Conservation (phyloP, 2,329 filamentous ascomycete genomes). For the Stagonosporopsis tanaceti region DNA sequence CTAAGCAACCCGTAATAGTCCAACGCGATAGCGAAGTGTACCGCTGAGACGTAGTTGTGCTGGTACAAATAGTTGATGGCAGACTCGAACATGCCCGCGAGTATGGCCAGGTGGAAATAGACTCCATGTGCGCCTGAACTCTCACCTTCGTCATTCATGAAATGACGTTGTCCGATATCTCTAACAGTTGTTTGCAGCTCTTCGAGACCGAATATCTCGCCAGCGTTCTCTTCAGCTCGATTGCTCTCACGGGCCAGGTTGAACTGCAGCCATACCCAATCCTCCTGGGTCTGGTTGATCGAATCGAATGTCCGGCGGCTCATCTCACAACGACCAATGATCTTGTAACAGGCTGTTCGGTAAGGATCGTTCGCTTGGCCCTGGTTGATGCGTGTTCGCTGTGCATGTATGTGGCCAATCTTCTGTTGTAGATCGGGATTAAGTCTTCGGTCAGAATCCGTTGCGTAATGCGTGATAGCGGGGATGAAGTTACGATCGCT, state of each 20-base stretch:
- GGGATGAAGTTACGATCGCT: conserved; percentile 89
- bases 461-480: conserved; percentile 86
- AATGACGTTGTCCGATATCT: conserved; percentile 91
- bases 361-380: conserved; percentile 89
- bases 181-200: conserved; percentile 80
- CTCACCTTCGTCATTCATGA: conserved; percentile 80
- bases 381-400: conserved; percentile 73
- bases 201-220: conserved; percentile 68
- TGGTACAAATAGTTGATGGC: conserved; percentile 90
- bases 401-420: conserved; percentile 88
- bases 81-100: conserved; percentile 93
- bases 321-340: conserved; percentile 81
- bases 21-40: conserved; percentile 91
- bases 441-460: conserved; percentile 77
- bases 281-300: conserved; percentile 67
- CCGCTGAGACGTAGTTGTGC: conserved; percentile 90
- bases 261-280: conserved; percentile 74
- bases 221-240: conserved; percentile 67
- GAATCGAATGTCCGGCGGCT: conserved; percentile 64
- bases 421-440: conserved; percentile 82
- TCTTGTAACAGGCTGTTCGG: conserved; percentile 96
- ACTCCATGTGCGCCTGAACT: conserved; percentile 83
- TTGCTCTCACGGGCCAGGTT: conserved; percentile 68
- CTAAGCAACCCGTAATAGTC: conserved; percentile 73
- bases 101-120: conserved; percentile 90